A percentile compares a stretch with the other conserved stretches of the same genome.
Evolutionary conservation across 2,329 filamentous ascomycete species (phyloP).

Genomic region (Stachybotrys chlorohalonatus): DNA sequence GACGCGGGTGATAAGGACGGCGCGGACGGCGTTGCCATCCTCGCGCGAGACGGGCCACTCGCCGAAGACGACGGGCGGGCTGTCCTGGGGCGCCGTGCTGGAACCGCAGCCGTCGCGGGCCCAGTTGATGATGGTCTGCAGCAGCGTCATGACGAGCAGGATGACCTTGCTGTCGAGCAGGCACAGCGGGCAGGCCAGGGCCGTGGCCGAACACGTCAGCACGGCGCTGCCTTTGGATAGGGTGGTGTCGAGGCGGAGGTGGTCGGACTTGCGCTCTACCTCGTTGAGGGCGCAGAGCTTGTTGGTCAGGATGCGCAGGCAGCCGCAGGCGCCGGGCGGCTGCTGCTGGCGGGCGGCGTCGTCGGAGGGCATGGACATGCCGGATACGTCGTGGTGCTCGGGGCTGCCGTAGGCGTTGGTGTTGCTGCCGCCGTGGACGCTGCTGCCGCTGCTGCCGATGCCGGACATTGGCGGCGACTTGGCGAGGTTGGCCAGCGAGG

Average conservation of each 20-base stretch:
- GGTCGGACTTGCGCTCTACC: not conserved
- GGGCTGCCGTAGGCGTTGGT: not conserved
- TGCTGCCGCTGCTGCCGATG: not conserved
- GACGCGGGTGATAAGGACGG: not conserved
- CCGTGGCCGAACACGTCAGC: not conserved
- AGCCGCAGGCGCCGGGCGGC: not conserved
- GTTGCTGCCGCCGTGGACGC: not conserved
- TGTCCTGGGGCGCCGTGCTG: not conserved
- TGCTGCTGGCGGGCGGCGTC: not conserved
- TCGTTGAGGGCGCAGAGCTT: not conserved
- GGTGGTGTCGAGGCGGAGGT: not conserved
- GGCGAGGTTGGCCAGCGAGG: not conserved
- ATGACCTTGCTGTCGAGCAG: not conserved
- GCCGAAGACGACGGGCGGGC: not conserved
- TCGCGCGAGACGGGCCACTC: not conserved
- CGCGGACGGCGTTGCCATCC: not conserved
- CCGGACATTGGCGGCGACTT: not conserved
- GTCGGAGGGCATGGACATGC: not conserved
- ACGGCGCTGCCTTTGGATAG: not conserved
- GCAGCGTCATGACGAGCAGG: conserved; percentile 1
- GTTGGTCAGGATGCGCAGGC: not conserved
- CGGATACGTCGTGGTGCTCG: not conserved
- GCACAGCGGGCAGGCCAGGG: not conserved
- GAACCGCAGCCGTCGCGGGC: not conserved
- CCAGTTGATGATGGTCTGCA: conserved; percentile 1